These are phyloP conservation scores for Pichia phayaonensis DNA, from an alignment of 805 yeast species.

Conservation along the genomic window DNA sequence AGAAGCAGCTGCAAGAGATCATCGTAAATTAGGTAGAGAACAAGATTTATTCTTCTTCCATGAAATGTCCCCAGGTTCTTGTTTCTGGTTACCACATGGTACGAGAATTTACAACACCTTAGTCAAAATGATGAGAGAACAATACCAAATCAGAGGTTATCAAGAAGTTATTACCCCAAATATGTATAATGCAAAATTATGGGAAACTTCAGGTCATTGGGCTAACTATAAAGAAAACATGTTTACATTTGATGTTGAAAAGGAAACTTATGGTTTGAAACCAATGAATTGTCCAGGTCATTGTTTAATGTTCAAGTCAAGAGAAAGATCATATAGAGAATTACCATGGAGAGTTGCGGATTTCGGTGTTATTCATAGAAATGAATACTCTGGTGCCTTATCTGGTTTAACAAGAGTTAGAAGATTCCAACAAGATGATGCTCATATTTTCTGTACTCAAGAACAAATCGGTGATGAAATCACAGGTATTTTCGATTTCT, in stretches of 20 bases:
- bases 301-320: conserved; percentile 83
- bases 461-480: conserved; percentile 89
- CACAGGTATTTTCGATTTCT: conserved; percentile 75
- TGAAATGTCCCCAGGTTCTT: conserved; percentile 96
- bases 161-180: conserved; percentile 99
- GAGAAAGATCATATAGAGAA: conserved; percentile 94
- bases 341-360: conserved; percentile 99
- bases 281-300: conserved; percentile 75
- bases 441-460: conserved; percentile 91
- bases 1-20: conserved; percentile 95
- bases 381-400: conserved; percentile 92
- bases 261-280: conserved; percentile 88
- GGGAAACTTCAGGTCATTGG: conserved; percentile 99
- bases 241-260: conserved; percentile 95
- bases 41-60: conserved; percentile 94
- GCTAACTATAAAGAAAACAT: conserved; percentile 94
- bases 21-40: conserved; percentile 91
- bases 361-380: conserved; percentile 94
- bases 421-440: conserved; percentile 99
- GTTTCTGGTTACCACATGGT: conserved; percentile 99
- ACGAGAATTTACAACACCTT: conserved; percentile 91
- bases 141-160: conserved; percentile 89
- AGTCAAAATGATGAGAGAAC: conserved; percentile 68
- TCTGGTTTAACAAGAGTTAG: conserved; percentile 95
- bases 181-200: conserved; percentile 93